Base-by-base conservation (phyloP, 202 grass and related monocot genomes). In the Zoysia matrella region DNA sequence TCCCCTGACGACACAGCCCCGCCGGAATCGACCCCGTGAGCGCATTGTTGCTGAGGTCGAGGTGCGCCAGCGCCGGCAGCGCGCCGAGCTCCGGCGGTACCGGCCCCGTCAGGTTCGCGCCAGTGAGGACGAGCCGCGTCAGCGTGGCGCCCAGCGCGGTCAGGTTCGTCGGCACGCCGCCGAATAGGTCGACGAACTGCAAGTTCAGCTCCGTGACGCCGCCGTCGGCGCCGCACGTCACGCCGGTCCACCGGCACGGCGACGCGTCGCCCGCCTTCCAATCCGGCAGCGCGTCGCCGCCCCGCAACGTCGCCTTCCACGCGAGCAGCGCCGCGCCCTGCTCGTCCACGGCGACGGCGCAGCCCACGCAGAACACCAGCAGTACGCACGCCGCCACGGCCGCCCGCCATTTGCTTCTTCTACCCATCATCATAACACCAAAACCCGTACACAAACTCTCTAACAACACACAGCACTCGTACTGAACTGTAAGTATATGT, bases 21-120 rank as follows among this genome's bases (percentile, higher is more conserved):
- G 52, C 1, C 2, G 91, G 91, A 47, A 97, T 88, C 5, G 85
- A 12, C 3, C 94, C 91, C 2, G 87, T 88, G 60, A 97, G 91
- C 12, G 87, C 82, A 78, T 94, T 97, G 73, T 70, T 84, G 80
- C 89, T 88, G 77, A 97, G 89, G 60, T 97, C 94, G 1, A 97
- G 87, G 63, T 90, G 66, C 3, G 63, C 42, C 62, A 94, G 82
- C 10, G 63, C 76, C 2, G 82, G 64, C 41, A 94, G 80, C 47
- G 69, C 64, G 22, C 85, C 84, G 2, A 97, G 91, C 47, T 73
- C 53, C 50, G 87, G 72, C 39, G 94, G 89, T 13, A 97, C 92
- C 0, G 89, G 68, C 0, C 94, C 94, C 3, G 94, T 86, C 8
- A 94, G 83, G 67, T 97, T 97, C 11, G 83, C 36, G 51, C 74